Base-by-base conservation (phyloP, 2,329 filamentous ascomycete genomes). In the Penicillium polonicum region DNA sequence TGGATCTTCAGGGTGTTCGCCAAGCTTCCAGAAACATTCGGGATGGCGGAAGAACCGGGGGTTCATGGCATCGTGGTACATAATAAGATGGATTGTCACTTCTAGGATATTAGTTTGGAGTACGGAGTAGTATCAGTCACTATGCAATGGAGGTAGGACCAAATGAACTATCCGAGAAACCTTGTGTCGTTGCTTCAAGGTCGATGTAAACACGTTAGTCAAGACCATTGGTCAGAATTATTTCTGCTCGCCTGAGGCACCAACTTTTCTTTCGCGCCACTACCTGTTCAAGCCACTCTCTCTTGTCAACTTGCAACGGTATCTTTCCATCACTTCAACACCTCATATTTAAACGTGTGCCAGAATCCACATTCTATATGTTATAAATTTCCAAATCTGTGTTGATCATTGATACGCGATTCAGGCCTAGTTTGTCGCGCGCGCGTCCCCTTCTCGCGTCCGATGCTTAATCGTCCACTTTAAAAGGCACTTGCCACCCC, bases 211-310 rank as follows among this genome's bases (percentile, higher is more conserved):
- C 53, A 52, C 48, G 48, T 56, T 52, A 36, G 25, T 13, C 12
- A 13, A 36, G 25, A 7, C 25, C 12, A 45, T 41, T 53, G 42
- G 31, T 19, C 9, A 33, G n/a, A 9, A 15, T 3, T 3, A 31
- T 42, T 13, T 9, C 1, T 5, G 23, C 5, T n/a, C 15, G 31
- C 62, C 62, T 57, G 46, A 60, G 62, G 59, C 54, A 55, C 1
- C 29, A 39, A 41, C 13, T 48, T 41, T 36, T 31, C 29, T 53
- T 53, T 42, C 33, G 43, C 56, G 49, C 57, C 61, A 63, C 57
- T 38, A 15, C 27, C 8, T 31, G 36, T 31, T 44, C 52, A 48
- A 61, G 57, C 57, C 59, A 59, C 49, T 39, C 54, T 39, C 44
- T n/a, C 49, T 57, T 49, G 43, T 17, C 21, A 52, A 48, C 38